A percentile compares a stretch with the other conserved stretches of the same genome.
phyloP scores from a whole-genome alignment of 2,329 filamentous ascomycete genomes.

The Fusarium abutilonis region DNA sequence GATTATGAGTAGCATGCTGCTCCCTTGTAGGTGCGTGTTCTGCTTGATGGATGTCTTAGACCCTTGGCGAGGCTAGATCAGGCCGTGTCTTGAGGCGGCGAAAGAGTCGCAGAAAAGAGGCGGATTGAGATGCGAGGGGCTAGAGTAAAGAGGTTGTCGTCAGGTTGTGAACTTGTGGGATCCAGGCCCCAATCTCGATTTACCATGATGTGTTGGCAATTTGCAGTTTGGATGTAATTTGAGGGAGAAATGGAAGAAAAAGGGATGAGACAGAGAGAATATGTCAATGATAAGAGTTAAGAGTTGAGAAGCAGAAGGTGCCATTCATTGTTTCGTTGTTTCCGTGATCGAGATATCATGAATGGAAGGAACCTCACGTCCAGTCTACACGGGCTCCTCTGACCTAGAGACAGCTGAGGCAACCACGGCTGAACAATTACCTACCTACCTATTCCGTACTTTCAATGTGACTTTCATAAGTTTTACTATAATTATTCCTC shows the following conservation, averaged over 20 bases:
- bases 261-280: conserved; percentile 23
- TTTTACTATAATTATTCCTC: neutral
- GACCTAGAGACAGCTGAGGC: neutral
- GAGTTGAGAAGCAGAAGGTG: neutral
- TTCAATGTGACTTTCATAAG: neutral
- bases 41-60: conserved; percentile 33
- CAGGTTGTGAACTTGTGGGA: conserved; percentile 24
- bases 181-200: conserved; percentile 5
- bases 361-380: neutral
- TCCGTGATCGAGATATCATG: conserved; percentile 1
- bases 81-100: conserved; percentile 5
- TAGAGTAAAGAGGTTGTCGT: conserved; percentile 17
- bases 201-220: conserved; percentile 5
- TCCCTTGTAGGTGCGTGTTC: conserved; percentile 23
- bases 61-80: conserved; percentile 15
- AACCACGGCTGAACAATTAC: neutral
- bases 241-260: conserved; percentile 1
- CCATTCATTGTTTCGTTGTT: neutral
- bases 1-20: conserved; percentile 10
- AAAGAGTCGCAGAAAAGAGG: conserved; percentile 7
- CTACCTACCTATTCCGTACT: neutral
- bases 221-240: conserved; percentile 6
- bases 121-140: conserved; percentile 31
- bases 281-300: neutral
- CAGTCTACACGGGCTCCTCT: too few species aligned